phyloP scores from a whole-genome alignment of 2,329 filamentous ascomycete species.

The Fusarium sacchari region DNA sequence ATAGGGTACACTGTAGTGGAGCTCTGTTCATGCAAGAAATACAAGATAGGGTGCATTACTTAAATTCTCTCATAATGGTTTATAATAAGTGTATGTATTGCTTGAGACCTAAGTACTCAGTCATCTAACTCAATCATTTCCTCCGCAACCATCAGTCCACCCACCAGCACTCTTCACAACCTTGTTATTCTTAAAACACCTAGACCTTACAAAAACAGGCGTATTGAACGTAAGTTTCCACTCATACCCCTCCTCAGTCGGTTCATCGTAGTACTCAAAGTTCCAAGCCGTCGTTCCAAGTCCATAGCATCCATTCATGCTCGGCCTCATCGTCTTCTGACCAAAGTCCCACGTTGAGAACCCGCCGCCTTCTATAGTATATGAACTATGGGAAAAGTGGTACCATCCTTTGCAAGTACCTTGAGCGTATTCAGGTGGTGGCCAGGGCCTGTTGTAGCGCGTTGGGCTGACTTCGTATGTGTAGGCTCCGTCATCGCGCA shows the following conservation, averaged over 20 bases:
- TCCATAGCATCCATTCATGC: background rate
- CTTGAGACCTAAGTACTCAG: too few relatives aligned
- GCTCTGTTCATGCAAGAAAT: too few relatives aligned
- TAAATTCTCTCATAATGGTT: too few relatives aligned
- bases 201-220: background rate
- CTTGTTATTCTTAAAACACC: conserved; percentile 11
- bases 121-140: too few relatives aligned
- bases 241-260: background rate
- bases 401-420: background rate
- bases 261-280: conserved; percentile 8
- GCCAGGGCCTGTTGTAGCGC: background rate
- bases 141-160: background rate
- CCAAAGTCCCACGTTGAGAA: conserved; percentile 11
- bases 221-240: conserved; percentile 1
- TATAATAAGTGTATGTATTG: too few relatives aligned
- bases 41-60: too few relatives aligned
- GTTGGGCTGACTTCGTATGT: conserved; percentile 1
- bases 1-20: too few relatives aligned
- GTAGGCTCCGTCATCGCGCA: background rate
- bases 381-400: background rate
- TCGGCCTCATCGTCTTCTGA: background rate
- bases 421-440: background rate
- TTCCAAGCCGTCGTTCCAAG: background rate
- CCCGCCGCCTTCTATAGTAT: background rate
- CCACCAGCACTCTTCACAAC: background rate